These are phyloP conservation scores for Eucalyptus virginea DNA, from an alignment of 345 rosid genomes.

Conservation along the genomic window DNA sequence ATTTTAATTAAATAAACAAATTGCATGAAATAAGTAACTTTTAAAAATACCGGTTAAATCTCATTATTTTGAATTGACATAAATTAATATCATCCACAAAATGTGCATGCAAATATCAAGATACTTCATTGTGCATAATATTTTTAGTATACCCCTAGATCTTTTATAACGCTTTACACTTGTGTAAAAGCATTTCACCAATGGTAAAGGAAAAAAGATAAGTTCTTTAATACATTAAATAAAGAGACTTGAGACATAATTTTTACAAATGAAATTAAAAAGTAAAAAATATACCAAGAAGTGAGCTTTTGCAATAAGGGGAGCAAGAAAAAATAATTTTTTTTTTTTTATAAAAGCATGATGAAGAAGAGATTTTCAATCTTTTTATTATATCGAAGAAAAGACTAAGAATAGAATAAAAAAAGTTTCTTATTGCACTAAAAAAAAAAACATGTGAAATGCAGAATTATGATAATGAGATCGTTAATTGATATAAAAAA, in stretches of 20 bases:
- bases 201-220: neutral
- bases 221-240: neutral
- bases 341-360: neutral
- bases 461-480: neutral
- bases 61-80: no score
- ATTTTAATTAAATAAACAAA: no score
- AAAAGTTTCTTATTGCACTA: neutral
- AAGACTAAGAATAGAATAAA: neutral
- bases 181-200: neutral
- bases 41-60: no score
- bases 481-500: neutral
- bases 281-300: neutral
- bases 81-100: no score
- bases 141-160: neutral
- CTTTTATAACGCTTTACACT: neutral
- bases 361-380: neutral
- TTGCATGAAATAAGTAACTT: no score
- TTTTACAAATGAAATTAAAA: neutral
- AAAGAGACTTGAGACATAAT: neutral
- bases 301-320: neutral
- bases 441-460: neutral
- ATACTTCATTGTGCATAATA: neutral
- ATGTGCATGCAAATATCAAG: no score
- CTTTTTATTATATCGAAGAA: neutral
- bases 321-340: neutral